Evolutionary conservation across 305 asterid genomes (phyloP), one percentile per base, ranked within the genome.

Genomic region (Fraxinus sp.): DNA sequence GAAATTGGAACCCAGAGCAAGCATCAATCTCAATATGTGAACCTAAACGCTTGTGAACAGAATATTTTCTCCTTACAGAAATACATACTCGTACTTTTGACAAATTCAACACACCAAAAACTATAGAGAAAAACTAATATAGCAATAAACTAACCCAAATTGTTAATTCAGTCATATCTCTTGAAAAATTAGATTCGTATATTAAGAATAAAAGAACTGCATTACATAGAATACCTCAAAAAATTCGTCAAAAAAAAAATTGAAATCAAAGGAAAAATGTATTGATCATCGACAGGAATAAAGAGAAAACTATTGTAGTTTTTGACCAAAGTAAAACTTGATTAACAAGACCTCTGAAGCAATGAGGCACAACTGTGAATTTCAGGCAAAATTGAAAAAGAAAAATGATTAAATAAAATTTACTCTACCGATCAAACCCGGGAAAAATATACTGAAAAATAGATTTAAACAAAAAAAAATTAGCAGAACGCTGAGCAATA

Each of bases 321-420:
- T 8, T 30, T 44, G 13, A 13, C 16, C 7, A 14, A 35, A 41
- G 46, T 13, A 46, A 74, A 64, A 79, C 18, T 33, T 80, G 79
- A 83, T 74, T 41, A 30, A 74, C 74, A 79, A 35, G 55, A 77
- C 74, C 78, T 74, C 81, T 44, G 74, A 57, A 84, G 84, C 80
- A 86, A 72, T 72, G 87, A 86, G 57, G 59, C 72, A 26, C 76
- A 81, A 76, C 85, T 64, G 83, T 24, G 74, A 81, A 37, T 72
- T 70, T 14, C 44, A 14, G 30, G 16, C 44, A 72, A 72, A 72
- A 33, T 2, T 33, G 49, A 33, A 33, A 35, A 72, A 0, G 49
- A 35, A 72, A 71, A 35, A 72, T 14, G 26, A 72, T 72, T 72
- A 7, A 35, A 72, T 16, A n/a, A 28, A 35, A 7, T 33, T 33